Conservation (phyloP, 2,329 filamentous ascomycete genomes). For the Gaeumannomyces sp. region DNA sequence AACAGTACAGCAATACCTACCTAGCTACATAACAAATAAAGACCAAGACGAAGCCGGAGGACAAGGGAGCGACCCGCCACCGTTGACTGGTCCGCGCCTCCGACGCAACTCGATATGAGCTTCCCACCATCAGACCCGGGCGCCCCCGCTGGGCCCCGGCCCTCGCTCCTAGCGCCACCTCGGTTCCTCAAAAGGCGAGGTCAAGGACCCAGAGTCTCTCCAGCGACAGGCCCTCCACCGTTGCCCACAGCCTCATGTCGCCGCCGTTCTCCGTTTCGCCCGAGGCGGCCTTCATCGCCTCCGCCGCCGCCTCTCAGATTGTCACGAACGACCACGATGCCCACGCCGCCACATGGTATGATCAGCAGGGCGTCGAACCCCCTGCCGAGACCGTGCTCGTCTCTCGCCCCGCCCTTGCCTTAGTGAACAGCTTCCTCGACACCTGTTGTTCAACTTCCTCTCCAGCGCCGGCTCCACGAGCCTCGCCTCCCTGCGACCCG, state of each 20-base stretch:
- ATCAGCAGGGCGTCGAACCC: conserved; percentile 60
- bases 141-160: conserved; percentile 1
- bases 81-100: not conserved
- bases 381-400: conserved; percentile 66
- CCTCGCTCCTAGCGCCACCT: conserved; percentile 17
- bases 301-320: conserved; percentile 82
- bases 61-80: not conserved
- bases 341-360: conserved; percentile 62
- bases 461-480: conserved; percentile 71
- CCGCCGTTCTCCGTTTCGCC: conserved; percentile 67
- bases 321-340: conserved; percentile 82
- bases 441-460: conserved; percentile 88
- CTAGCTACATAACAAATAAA: conserved; percentile 11
- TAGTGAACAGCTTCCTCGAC: conserved; percentile 90
- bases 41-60: not conserved
- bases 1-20: not conserved
- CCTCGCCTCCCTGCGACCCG: conserved; percentile 68
- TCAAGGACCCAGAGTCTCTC: conserved; percentile 60
- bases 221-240: conserved; percentile 62
- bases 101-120: conserved; percentile 4
- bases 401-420: conserved; percentile 62
- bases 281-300: conserved; percentile 78
- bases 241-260: conserved; percentile 53
- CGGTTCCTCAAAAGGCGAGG: conserved; percentile 21
- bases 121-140: conserved; percentile 1